Base-by-base conservation (phyloP, 345 rosid genomes). In the Citrus sp. region DNA sequence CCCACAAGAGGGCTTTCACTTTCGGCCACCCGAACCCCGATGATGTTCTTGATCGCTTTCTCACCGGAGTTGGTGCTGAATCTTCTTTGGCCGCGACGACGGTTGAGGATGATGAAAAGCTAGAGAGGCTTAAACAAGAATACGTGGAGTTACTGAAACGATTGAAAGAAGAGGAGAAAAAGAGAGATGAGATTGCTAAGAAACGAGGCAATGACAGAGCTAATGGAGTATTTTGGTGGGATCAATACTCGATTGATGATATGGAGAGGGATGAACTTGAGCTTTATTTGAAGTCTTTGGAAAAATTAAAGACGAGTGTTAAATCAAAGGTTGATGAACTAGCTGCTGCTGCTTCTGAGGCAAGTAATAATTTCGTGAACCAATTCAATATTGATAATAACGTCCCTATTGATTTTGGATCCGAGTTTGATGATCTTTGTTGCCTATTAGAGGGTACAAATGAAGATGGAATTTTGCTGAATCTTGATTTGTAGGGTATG, bases 21-120 rank as follows among this genome's bases (percentile, higher is more conserved):
- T 87, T 84, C 46, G 86, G 87, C 5, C 25, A 70, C 24, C 79
- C 85, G 5, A 63, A 82, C 40, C 75, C 77, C 35, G 80, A 87
- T 4, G 35, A 74, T 1, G 59, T 85, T 73, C 30, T 85, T 18
- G 77, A 78, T 34, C 51, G 28, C 7, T 63, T 46, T 35, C 56
- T 80, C 73, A 28, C 73, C 12, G 35, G 76, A 58, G 60, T 13
- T n/a, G 22, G 6, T 2, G 13, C 24, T 22, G 4, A 18, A 12
- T 8, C 25, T 22, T 4, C 24, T 42, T 35, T 8, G 9, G 21
- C 28, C 9, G 19, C 1, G 9, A 6, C 49, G 9, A 12, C 46
- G 51, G 18, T 13, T 54, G 58, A 16, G 0, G 16, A 19, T 6
- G 24, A 35, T 28, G 4, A 56, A 35, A 46, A 25, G 3, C 49